These are phyloP conservation scores for Globisporangium cystogenes DNA, from an alignment of 352 stramenopile species.

Conservation along the genomic window DNA sequence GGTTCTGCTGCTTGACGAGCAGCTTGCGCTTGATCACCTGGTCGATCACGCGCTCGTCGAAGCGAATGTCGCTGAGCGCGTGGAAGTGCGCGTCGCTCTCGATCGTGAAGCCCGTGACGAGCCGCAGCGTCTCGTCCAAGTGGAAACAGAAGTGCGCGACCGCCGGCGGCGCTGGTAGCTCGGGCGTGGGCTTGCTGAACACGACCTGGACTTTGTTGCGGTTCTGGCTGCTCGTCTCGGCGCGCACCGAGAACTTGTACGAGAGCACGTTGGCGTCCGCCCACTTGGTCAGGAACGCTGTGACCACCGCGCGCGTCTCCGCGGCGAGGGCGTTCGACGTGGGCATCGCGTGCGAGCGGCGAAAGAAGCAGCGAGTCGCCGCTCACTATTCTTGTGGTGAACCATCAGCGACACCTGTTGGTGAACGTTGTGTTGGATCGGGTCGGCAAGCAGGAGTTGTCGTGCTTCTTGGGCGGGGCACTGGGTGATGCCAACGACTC, in stretches of 20 bases:
- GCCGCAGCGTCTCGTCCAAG: conserved; percentile 30
- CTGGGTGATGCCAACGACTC: no score
- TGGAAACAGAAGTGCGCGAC: conserved; percentile 60
- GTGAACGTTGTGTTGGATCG: no score
- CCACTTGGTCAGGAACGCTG: conserved; percentile 38
- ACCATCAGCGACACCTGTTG: no score
- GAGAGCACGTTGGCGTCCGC: conserved; percentile 26
- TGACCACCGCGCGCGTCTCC: conserved; percentile 37
- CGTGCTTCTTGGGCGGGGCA: no score
- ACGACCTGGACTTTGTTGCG: conserved; percentile 41
- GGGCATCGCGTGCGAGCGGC: conserved; percentile 13
- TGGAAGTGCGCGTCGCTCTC: conserved; percentile 65
- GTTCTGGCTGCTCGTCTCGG: conserved; percentile 22
- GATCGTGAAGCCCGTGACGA: conserved; percentile 47
- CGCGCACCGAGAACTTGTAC: conserved; percentile 55
- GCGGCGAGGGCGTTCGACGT: conserved; percentile 17
- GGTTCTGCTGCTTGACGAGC: conserved; percentile 25
- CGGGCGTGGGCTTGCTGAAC: conserved; percentile 55
- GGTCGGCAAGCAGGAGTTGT: no score
- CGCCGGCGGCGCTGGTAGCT: conserved; percentile 27
- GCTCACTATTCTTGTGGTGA: no score
- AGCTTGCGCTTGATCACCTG: conserved; percentile 57
- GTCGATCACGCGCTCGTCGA: conserved; percentile 49
- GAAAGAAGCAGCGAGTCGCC: no score
- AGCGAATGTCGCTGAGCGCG: conserved; percentile 29